A percentile compares a stretch with the other conserved stretches of the same genome.
phyloP scores from a whole-genome alignment of 352 stramenopile genomes.

The Pythium graminicola region DNA sequence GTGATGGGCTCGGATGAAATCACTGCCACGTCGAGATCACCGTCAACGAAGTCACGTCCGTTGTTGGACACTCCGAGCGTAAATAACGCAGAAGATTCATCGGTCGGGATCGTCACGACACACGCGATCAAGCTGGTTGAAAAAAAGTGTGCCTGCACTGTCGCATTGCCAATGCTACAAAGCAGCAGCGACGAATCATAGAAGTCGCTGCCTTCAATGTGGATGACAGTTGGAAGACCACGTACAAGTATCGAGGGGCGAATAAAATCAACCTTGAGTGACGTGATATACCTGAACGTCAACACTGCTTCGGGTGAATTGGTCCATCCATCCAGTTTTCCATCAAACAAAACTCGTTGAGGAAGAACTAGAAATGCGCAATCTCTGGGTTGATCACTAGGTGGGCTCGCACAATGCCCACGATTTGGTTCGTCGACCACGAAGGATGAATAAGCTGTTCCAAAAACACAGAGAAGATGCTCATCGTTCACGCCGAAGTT shows the following conservation, averaged over 20 bases:
- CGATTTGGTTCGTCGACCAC: background rate
- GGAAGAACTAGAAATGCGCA: background rate
- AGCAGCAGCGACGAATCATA: slow-evolving; percentile 31
- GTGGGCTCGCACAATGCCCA: slow-evolving; percentile 5
- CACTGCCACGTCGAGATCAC: slow-evolving; percentile 12
- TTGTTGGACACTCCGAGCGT: slow-evolving; percentile 14
- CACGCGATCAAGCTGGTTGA: slow-evolving; percentile 7
- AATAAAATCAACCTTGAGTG: slow-evolving; percentile 3
- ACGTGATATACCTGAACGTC: slow-evolving; percentile 2
- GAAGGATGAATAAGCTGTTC: background rate
- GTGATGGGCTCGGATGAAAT: background rate
- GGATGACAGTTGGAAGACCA: slow-evolving; percentile 7
- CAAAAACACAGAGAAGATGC: slow-evolving; percentile 20
- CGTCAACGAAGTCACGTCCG: slow-evolving; percentile 16
- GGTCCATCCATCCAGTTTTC: background rate
- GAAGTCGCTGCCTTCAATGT: slow-evolving; percentile 31
- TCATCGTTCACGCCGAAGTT: slow-evolving; percentile 9
- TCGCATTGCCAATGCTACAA: slow-evolving; percentile 27
- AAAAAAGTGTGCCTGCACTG: slow-evolving; percentile 23
- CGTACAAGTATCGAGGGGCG: background rate
- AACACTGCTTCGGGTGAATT: background rate
- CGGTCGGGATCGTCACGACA: background rate
- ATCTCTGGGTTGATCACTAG: background rate
- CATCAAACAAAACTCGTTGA: background rate
- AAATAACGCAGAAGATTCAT: slow-evolving; percentile 26